Conservation (phyloP, 179 eudicot genomes). For the Nepenthes alata region DNA sequence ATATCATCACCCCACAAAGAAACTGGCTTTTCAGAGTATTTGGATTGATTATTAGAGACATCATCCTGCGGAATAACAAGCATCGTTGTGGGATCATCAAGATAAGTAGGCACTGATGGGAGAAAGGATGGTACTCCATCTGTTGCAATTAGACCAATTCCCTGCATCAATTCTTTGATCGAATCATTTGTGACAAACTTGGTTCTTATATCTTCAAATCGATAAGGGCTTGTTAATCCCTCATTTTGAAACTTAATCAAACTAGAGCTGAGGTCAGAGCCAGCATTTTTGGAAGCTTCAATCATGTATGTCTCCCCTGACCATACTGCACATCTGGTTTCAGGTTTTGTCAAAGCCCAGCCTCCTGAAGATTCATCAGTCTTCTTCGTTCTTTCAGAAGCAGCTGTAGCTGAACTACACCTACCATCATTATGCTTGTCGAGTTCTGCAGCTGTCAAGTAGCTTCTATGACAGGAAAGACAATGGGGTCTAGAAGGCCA, state of each 20-base stretch:
- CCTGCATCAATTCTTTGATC: conserved; percentile 50
- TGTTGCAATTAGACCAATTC: conserved; percentile 56
- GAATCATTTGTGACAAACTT: conserved; percentile 55
- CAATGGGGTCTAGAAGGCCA: conserved; percentile 69
- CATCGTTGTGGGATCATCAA: conserved; percentile 34
- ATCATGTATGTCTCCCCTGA: conserved; percentile 11
- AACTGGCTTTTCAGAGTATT: conserved; percentile 13
- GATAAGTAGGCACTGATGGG: conserved; percentile 26
- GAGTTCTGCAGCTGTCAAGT: conserved; percentile 32
- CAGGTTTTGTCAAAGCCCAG: conserved; percentile 14
- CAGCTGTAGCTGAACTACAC: conserved; percentile 20
- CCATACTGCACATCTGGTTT: conserved; percentile 13
- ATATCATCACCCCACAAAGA: conserved; percentile 7
- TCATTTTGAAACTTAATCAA: conserved; percentile 20
- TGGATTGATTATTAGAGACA: conserved; percentile 8
- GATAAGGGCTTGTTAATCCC: conserved; percentile 42
- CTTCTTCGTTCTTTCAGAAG: conserved; percentile 18
- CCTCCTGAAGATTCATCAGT: conserved; percentile 18
- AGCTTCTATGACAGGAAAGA: conserved; percentile 52
- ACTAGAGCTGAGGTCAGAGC: conserved; percentile 17
- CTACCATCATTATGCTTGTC: conserved; percentile 32
- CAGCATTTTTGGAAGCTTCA: conserved; percentile 21
- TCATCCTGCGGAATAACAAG: conserved; percentile 17
- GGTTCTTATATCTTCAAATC: conserved; percentile 51
- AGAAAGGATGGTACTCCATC: conserved; percentile 49